A percentile compares a stretch with the other conserved stretches of the same genome.
Evolutionary conservation across 345 rosid genomes (phyloP).

Genomic region (Pelargonium nanum): DNA sequence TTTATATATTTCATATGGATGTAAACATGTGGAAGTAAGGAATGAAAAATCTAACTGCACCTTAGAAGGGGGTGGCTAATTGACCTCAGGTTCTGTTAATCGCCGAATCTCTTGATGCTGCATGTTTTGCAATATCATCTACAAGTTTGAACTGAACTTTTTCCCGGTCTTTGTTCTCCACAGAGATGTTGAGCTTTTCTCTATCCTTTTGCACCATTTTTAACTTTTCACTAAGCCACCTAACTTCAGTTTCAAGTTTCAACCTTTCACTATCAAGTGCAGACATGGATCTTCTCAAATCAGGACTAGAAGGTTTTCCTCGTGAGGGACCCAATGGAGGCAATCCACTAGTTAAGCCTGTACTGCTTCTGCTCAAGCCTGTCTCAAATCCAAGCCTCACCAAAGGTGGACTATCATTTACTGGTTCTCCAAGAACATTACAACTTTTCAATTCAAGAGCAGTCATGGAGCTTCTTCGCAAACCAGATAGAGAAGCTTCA

Average conservation of each 20-base stretch:
- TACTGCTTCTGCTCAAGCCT: conserved; percentile 18
- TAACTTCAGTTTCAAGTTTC: conserved; percentile 42
- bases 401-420: neutral
- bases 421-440: conserved; percentile 29
- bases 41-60: conserved; percentile 17
- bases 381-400: neutral
- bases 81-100: conserved; percentile 31
- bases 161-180: conserved; percentile 29
- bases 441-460: conserved; percentile 30
- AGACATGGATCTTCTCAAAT: conserved; percentile 30
- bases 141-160: conserved; percentile 29
- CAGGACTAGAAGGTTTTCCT: conserved; percentile 10
- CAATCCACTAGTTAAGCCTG: conserved; percentile 14
- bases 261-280: conserved; percentile 31
- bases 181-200: conserved; percentile 28
- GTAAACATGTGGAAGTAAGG: neutral
- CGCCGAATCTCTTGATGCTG: conserved; percentile 39
- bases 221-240: conserved; percentile 39
- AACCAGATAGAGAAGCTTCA: conserved; percentile 11
- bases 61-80: conserved; percentile 51
- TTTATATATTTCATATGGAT: neutral
- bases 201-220: conserved; percentile 29
- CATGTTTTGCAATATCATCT: conserved; percentile 38
- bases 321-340: conserved; percentile 11
- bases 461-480: conserved; percentile 30